Evolutionary conservation across 164 flowering plant genomes (phyloP).

Genomic region (Annona cherimola): DNA sequence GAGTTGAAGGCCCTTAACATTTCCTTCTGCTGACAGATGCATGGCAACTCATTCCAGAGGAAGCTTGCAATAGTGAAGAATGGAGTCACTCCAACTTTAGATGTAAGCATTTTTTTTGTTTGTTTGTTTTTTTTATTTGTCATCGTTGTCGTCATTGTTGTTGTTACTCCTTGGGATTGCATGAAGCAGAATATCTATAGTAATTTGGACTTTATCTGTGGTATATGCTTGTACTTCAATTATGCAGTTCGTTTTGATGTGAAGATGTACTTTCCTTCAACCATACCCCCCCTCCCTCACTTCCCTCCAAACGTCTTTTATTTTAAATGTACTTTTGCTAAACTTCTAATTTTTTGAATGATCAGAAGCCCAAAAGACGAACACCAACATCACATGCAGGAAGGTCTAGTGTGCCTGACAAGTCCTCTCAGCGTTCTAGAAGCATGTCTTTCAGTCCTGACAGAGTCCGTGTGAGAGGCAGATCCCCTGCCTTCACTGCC

Average conservation of each 20-base stretch:
- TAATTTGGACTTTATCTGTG: neutral
- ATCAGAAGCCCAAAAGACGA: conserved; percentile 92
- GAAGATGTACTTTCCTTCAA: neutral
- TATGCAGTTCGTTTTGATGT: neutral
- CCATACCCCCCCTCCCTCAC: neutral
- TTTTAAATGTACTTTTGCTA: neutral
- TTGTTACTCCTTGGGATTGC: neutral
- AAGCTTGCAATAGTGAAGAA: conserved; percentile 71
- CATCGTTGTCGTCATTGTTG: neutral
- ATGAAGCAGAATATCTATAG: neutral
- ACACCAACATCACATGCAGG: conserved; percentile 72
- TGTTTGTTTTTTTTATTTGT: neutral
- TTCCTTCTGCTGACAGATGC: conserved; percentile 59
- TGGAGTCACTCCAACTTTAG: conserved; percentile 55
- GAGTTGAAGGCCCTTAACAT: neutral
- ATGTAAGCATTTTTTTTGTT: conserved; percentile 42
- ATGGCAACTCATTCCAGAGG: conserved; percentile 94
- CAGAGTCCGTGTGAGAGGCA: conserved; percentile 94
- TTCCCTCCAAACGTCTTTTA: neutral
- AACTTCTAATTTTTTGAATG: conserved; percentile 4
- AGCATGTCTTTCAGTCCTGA: conserved; percentile 98
- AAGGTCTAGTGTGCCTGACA: conserved; percentile 86
- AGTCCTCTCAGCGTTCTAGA: conserved; percentile 89
- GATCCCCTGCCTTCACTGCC: conserved; percentile 97
- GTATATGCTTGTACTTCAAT: neutral